A percentile compares a stretch with the other conserved stretches of the same genome.
Conservation (phyloP, 441 rosid genomes). For the Croton laevigatus region DNA sequence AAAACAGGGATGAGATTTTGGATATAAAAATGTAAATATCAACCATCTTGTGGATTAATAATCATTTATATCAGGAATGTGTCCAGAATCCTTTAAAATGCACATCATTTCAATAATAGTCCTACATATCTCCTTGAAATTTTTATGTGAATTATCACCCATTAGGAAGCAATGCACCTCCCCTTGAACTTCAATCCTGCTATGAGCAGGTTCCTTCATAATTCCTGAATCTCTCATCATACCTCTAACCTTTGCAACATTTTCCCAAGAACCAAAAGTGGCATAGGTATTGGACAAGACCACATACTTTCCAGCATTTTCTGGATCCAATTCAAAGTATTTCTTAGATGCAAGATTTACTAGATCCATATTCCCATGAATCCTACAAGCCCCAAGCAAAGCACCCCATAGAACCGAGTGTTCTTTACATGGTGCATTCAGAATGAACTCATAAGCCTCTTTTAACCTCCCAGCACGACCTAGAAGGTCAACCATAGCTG, state of each 20-base stretch:
- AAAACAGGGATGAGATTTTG: not conserved
- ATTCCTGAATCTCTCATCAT: conserved; percentile 55
- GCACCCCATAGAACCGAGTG: conserved; percentile 78
- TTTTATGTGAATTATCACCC: conserved; percentile 49
- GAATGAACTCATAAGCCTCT: conserved; percentile 67
- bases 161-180: conserved; percentile 50
- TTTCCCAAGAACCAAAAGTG: conserved; percentile 60
- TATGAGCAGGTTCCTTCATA: conserved; percentile 62
- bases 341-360: conserved; percentile 51
- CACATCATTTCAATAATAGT: conserved; percentile 40
- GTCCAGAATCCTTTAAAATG: conserved; percentile 42
- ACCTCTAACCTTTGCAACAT: conserved; percentile 54
- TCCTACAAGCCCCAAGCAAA: conserved; percentile 69
- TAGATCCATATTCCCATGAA: conserved; percentile 57
- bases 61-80: conserved; percentile 31
- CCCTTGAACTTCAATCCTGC: conserved; percentile 70
- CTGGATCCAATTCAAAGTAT: conserved; percentile 57
- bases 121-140: conserved; percentile 42
- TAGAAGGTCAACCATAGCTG: conserved; percentile 71
- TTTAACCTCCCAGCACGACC: conserved; percentile 72
- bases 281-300: conserved; percentile 68
- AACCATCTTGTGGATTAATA: conserved; percentile 23
- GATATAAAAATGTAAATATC: not conserved
- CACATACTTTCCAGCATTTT: conserved; percentile 65
- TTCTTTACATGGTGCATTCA: conserved; percentile 54